These are phyloP conservation scores for Solanum tarapatanum DNA, from an alignment of 257 asterid genomes.

Conservation along the genomic window DNA sequence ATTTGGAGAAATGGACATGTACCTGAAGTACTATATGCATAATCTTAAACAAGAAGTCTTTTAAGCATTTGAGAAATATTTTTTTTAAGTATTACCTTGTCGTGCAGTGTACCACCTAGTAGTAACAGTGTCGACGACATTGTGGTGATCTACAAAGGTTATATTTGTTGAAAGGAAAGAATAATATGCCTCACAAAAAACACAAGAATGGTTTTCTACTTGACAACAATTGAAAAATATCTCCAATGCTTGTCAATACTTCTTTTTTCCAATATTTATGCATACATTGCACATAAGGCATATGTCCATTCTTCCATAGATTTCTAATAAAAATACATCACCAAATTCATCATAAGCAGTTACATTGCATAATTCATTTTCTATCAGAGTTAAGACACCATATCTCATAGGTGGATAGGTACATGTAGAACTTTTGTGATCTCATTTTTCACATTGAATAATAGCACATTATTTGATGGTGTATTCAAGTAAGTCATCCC, in stretches of 20 bases:
- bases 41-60: neutral
- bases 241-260: neutral
- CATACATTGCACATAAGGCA: neutral
- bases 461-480: constrained; percentile 12
- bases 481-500: constrained; percentile 35
- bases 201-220: too few relatives aligned
- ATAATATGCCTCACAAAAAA: too few relatives aligned
- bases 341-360: neutral
- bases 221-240: too few relatives aligned
- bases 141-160: neutral
- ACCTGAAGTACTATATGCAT: neutral
- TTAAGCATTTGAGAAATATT: constrained; percentile 3
- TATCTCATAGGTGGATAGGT: neutral
- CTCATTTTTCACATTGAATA: constrained; percentile 2
- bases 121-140: neutral
- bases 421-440: constrained; percentile 1
- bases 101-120: neutral
- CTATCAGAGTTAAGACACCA: constrained; percentile 20
- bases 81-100: neutral
- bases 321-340: neutral
- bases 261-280: neutral
- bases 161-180: too few relatives aligned
- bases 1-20: constrained; percentile 13
- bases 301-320: constrained; percentile 19
- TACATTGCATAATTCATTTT: constrained; percentile 30